phyloP scores from a whole-genome alignment of 306 rosid genomes.

The Vigna trinervia region DNA sequence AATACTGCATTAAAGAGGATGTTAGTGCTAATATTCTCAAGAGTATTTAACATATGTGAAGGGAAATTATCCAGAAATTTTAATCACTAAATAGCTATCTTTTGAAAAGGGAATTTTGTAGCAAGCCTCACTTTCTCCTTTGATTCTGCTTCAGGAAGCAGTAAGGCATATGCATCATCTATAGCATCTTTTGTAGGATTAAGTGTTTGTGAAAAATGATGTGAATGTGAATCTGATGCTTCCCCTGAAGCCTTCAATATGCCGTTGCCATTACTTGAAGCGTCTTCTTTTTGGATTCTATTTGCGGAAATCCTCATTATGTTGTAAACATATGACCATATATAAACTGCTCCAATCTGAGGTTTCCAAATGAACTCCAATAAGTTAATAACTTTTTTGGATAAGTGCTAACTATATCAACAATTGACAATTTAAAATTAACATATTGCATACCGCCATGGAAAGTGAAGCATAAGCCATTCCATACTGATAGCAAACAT shows the following conservation, averaged over 20 bases:
- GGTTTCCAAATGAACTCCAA: slow-evolving; percentile 31
- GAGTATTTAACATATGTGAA: background rate
- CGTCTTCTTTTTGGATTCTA: slow-evolving; percentile 34
- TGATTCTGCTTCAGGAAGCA: slow-evolving; percentile 52
- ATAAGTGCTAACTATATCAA: slow-evolving; percentile 1
- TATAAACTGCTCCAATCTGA: slow-evolving; percentile 69
- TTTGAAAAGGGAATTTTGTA: background rate
- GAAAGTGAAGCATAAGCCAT: slow-evolving; percentile 66
- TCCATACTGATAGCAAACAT: slow-evolving; percentile 49
- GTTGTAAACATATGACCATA: slow-evolving; percentile 91
- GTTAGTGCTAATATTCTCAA: no score
- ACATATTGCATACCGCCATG: slow-evolving; percentile 57
- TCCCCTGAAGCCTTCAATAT: slow-evolving; percentile 42
- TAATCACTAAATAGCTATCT: slow-evolving; percentile 3
- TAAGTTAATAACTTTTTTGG: background rate
- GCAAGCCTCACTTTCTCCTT: slow-evolving; percentile 47
- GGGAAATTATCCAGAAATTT: background rate
- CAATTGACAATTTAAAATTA: slow-evolving; percentile 2
- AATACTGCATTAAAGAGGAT: background rate
- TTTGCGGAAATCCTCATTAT: slow-evolving; percentile 67
- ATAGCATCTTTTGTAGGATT: slow-evolving; percentile 45
- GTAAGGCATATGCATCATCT: slow-evolving; percentile 50
- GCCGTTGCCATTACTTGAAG: background rate
- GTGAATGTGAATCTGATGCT: slow-evolving; percentile 43
- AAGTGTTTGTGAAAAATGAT: slow-evolving; percentile 46